These are phyloP conservation scores for Sporobolomyces roseus DNA, from an alignment of 768 basidiomycete species.

Conservation along the genomic window DNA sequence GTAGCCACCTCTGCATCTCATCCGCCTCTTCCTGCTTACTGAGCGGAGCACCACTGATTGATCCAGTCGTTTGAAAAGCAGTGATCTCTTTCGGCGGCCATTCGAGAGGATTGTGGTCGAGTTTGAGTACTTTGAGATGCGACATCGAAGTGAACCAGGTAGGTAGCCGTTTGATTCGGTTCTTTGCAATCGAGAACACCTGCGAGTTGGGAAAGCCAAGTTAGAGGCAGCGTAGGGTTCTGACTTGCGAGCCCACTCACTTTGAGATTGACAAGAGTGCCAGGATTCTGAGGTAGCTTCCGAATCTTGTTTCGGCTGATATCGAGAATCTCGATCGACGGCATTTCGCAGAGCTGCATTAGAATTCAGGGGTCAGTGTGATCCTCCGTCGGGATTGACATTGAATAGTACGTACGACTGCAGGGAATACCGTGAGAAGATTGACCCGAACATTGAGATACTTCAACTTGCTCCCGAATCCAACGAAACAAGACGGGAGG, in stretches of 20 bases:
- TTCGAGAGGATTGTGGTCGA: conserved; percentile 87
- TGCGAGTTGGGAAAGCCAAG: conserved; percentile 46
- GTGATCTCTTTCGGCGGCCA: conserved; percentile 71
- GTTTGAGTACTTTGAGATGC: conserved; percentile 70
- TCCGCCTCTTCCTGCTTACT: conserved; percentile 55
- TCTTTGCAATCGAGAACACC: conserved; percentile 82
- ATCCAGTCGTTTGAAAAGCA: conserved; percentile 14
- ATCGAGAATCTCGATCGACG: conserved; percentile 87
- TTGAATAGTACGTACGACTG: conserved; percentile 63
- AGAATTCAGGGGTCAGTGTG: background rate
- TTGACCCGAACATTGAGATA: conserved; percentile 88
- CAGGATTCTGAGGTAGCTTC: conserved; percentile 71
- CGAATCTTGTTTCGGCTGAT: conserved; percentile 87
- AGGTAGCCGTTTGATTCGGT: conserved; percentile 76
- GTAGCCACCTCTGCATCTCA: conserved; percentile 68
- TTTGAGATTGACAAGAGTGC: conserved; percentile 69
- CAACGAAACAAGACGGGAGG: conserved; percentile 69
- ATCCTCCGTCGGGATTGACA: no score
- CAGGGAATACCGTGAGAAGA: conserved; percentile 72
- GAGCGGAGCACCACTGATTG: conserved; percentile 9
- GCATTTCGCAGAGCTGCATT: conserved; percentile 70
- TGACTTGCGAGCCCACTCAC: conserved; percentile 51
- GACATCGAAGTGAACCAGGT: conserved; percentile 69
- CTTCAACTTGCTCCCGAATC: conserved; percentile 63
- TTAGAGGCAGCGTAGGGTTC: background rate